These are phyloP conservation scores for Boletus reticuloceps DNA, from an alignment of 768 basidiomycete genomes.

Conservation along the genomic window DNA sequence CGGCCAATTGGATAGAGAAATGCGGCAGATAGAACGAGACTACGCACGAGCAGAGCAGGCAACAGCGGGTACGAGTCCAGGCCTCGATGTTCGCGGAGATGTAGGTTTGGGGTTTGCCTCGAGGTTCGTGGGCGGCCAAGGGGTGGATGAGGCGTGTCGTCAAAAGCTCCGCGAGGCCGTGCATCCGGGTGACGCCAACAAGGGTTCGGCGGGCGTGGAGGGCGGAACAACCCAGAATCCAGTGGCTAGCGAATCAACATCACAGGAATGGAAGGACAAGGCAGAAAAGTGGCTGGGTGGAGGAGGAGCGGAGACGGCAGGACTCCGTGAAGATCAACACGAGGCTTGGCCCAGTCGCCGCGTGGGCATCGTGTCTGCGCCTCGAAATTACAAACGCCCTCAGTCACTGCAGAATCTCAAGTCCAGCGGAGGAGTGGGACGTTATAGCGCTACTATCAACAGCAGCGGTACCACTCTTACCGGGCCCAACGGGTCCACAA, in stretches of 20 bases:
- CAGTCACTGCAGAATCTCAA: slow-evolving; percentile 30
- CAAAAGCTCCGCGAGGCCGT: slow-evolving; percentile 18
- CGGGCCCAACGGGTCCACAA: slow-evolving; percentile 5
- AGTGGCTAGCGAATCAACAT: slow-evolving; percentile 6
- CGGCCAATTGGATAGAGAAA: slow-evolving; percentile 5
- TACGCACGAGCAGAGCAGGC: not conserved
- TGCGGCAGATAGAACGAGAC: slow-evolving; percentile 1
- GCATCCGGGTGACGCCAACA: slow-evolving; percentile 18
- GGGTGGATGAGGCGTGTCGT: slow-evolving; percentile 24
- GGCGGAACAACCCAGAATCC: not conserved
- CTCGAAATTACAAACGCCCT: slow-evolving; percentile 35
- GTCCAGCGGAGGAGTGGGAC: slow-evolving; percentile 9
- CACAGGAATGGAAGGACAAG: not conserved
- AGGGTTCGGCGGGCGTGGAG: slow-evolving; percentile 12
- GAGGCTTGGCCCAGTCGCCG: slow-evolving; percentile 41
- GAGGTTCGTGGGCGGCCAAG: slow-evolving; percentile 24
- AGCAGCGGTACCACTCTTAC: slow-evolving; percentile 3
- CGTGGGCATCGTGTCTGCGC: slow-evolving; percentile 41
- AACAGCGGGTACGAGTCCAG: not conserved
- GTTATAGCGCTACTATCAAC: slow-evolving; percentile 14
- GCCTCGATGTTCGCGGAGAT: slow-evolving; percentile 22
- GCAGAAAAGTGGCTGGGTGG: slow-evolving; percentile 4
- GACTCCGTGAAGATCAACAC: slow-evolving; percentile 22
- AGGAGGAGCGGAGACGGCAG: slow-evolving; percentile 20
- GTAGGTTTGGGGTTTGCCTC: slow-evolving; percentile 17